phyloP scores from a whole-genome alignment of 192 early-diverging fungal species.

The Diversispora eburnea region DNA sequence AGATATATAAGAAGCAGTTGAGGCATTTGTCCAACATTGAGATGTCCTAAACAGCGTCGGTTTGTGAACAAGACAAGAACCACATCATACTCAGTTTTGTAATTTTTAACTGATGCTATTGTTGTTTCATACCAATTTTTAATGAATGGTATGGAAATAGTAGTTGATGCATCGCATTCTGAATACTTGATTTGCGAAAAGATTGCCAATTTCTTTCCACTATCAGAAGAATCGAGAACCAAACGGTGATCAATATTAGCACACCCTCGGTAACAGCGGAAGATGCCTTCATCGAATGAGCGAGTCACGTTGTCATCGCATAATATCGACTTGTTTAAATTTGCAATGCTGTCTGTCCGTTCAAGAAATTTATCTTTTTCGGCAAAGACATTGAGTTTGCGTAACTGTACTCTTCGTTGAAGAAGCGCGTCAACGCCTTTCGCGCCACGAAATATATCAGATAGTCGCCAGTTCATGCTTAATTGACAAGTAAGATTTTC shows the following conservation, averaged over 20 bases:
- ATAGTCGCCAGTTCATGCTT: conserved; percentile 8
- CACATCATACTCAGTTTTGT: conserved; percentile 17
- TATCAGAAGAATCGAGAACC: conserved; percentile 22
- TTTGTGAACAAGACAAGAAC: conserved; percentile 26
- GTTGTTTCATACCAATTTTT: conserved; percentile 24
- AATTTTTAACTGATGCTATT: conserved; percentile 22
- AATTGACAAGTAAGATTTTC: background rate
- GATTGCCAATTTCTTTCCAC: conserved; percentile 21
- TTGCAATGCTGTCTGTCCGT: background rate
- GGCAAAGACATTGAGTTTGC: background rate
- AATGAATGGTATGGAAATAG: conserved; percentile 18
- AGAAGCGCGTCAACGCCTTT: conserved; percentile 1
- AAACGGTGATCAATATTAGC: conserved; percentile 17
- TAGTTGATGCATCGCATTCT: conserved; percentile 23
- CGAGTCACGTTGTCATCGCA: conserved; percentile 22
- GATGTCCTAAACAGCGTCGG: background rate
- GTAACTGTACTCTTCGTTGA: background rate
- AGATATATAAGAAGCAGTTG: conserved; percentile 18
- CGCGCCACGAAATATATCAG: conserved; percentile 12
- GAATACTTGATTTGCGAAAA: conserved; percentile 25
- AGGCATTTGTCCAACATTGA: conserved; percentile 19
- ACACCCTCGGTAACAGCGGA: conserved; percentile 17
- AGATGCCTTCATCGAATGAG: conserved; percentile 14
- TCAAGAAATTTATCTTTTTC: conserved; percentile 17
- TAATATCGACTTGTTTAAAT: background rate